Base-by-base conservation (phyloP, 805 yeast species). In the Zygotorulaspora florentina region DNA sequence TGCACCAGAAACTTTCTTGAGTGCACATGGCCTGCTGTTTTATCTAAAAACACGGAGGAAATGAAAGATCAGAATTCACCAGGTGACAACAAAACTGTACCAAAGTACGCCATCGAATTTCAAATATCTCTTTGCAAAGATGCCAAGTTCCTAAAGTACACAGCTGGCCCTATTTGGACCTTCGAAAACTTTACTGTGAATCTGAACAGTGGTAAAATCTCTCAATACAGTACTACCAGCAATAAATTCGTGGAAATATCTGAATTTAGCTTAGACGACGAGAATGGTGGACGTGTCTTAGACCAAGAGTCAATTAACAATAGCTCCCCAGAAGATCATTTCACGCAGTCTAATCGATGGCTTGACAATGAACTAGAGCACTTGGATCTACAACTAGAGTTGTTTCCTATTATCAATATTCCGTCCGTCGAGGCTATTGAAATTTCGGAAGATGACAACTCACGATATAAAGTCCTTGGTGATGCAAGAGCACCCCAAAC, bases 1-100 rank as follows among this genome's bases (percentile, higher is more conserved):
- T 47, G 50, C 31, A n/a, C 26, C 20, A 43, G 50, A 20, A 47
- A 47, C 41, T 47, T 42, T 29, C 42, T 47, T 13, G 44, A 47
- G 15, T 47, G 50, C 36, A 28, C 17, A 29, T 47, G 50, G 50
- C 47, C 50, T 25, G 23, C 43, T n/a, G 28, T 15, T 28, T n/a
- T 4, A 13, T 20, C 31, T 11, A 15, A 35, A 34, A 3, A 36
- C 15, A 25, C 8, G 16, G 15, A 17, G 28, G 30, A 27, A 13
- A 12, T 18, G 33, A 6, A n/a, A n/a, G 43, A 15, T 12, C n/a
- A 9, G 35, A 23, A 15, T 39, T 37, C 30, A 37, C 16, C 40
- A n/a, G 4, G 31, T 15, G 31, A 20, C 4, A 4, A 20, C 25
- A 20, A 20, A 20, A 7, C 4, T 20, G 25, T 7, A 7, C 25